Base-by-base conservation (phyloP, 345 rosid genomes). In the Lepidium africanum region DNA sequence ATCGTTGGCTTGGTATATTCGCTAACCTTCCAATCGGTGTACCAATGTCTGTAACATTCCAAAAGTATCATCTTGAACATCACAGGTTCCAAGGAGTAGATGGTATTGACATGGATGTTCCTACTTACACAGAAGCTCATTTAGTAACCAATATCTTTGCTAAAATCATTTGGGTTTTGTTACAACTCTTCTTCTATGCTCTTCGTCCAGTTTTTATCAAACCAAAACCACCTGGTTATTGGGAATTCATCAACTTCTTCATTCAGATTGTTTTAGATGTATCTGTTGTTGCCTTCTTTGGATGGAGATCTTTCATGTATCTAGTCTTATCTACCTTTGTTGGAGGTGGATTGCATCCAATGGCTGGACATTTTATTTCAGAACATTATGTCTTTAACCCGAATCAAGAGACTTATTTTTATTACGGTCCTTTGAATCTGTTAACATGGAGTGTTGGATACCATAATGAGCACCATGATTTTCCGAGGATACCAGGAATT, bases 401-500 rank as follows among this genome's bases (percentile, higher is more conserved):
- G 1, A 81, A 78, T 3, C 98, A 90, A 72, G 97, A 92, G 74
- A 90, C 97, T 5, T 90, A 90, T 72, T 92, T 94, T 16, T 92
- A 86, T 71, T 92, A 90, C 33, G 96, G 94, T 47, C 98, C 96
- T 30, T 63, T 92, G 72, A 92, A 90, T 69, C 80, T 81, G 9
- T 48, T 92, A 61, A 80, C 96, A 5, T 88, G 96, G 98, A 80
- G 77, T 36, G 93, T 90, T 1, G 97, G 98, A 0, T 88, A 84
- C 80, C 98, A 92, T 77, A 92, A 90, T 17, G 97, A 92, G 77
- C 97, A 90, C 69, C 96, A 92, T 59, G 98, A 92, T 71, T 90
- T 90, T 80, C 94, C 94, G 0, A 86, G 97, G 82, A 92, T 88
- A 50, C 82, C 97, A 0, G 96, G 97, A 41, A 76, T 14, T 78